Evolutionary conservation across 225 moss, liverwort and hornwort genomes (phyloP).

Genomic region (Sphagnum tenellum): DNA sequence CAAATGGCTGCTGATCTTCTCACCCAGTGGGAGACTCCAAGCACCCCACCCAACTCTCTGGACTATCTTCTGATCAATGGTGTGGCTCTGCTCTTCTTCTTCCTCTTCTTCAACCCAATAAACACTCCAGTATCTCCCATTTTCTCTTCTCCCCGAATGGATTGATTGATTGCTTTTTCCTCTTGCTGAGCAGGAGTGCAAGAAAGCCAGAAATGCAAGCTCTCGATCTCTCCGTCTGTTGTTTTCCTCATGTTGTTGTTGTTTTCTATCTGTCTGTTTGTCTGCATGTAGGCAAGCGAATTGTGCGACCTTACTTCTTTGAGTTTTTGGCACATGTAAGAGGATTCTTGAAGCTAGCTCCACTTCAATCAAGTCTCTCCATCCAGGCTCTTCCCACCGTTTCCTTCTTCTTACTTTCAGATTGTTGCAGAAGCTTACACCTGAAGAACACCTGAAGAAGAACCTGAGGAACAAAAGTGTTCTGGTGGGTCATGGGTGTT

Average conservation of each 20-base stretch:
- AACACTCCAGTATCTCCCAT: too few relatives aligned
- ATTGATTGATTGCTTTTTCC: too few relatives aligned
- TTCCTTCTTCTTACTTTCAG: neutral
- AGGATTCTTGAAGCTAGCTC: too few relatives aligned
- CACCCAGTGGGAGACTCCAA: conserved; percentile 46
- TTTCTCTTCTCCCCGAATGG: too few relatives aligned
- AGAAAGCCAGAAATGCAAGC: too few relatives aligned
- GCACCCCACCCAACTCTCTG: conserved; percentile 22
- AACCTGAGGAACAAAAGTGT: neutral
- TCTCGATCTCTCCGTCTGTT: too few relatives aligned
- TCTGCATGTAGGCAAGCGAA: conserved; percentile 61
- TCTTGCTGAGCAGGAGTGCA: too few relatives aligned
- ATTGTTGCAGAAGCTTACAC: neutral
- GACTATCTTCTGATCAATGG: conserved; percentile 38
- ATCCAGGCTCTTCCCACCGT: neutral
- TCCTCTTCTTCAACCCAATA: too few relatives aligned
- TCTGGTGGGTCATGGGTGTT: neutral
- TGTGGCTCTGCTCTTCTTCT: conserved; percentile 4
- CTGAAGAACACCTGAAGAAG: neutral
- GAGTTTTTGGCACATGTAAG: conserved; percentile 85
- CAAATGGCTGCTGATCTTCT: conserved; percentile 38
- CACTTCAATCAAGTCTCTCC: too few relatives aligned
- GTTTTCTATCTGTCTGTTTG: neutral
- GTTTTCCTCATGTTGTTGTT: neutral
- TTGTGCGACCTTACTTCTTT: conserved; percentile 92